Evolutionary conservation across 805 yeast species (phyloP).

Genomic region (Ogataea kodamae): DNA sequence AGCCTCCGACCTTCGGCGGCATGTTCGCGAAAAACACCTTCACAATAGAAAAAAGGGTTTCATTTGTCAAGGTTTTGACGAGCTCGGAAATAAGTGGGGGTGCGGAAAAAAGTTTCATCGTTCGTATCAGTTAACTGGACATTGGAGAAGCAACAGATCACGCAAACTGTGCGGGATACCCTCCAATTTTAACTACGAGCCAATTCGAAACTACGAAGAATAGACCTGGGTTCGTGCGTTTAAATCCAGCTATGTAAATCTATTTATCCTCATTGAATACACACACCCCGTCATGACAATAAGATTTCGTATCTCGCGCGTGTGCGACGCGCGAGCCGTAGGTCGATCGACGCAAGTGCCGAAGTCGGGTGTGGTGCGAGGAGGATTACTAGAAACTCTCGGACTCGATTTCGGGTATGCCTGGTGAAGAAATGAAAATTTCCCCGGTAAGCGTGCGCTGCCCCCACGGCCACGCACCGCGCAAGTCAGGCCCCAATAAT

Average conservation of each 20-base stretch:
- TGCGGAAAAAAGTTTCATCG: conserved; percentile 22
- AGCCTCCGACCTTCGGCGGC: conserved; percentile 23
- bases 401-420: conserved; percentile 22
- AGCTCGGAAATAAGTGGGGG: conserved; percentile 15
- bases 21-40: conserved; percentile 18
- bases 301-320: no score
- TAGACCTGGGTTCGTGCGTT: no score
- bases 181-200: conserved; percentile 14
- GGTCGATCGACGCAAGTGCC: conserved; percentile 17
- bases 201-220: not conserved
- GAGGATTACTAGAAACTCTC: conserved; percentile 7
- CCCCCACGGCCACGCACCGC: conserved; percentile 1
- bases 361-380: conserved; percentile 21
- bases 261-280: no score
- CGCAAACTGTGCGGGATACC: conserved; percentile 19
- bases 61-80: conserved; percentile 13
- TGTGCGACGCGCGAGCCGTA: not conserved
- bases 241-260: no score
- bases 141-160: conserved; percentile 23
- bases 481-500: not conserved
- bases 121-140: conserved; percentile 20
- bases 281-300: no score
- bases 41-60: conserved; percentile 11
- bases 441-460: conserved; percentile 1
- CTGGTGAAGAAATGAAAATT: conserved; percentile 1